Evolutionary conservation across 176 grass and related monocot genomes (phyloP).

Genomic region (Oryza coarctata): DNA sequence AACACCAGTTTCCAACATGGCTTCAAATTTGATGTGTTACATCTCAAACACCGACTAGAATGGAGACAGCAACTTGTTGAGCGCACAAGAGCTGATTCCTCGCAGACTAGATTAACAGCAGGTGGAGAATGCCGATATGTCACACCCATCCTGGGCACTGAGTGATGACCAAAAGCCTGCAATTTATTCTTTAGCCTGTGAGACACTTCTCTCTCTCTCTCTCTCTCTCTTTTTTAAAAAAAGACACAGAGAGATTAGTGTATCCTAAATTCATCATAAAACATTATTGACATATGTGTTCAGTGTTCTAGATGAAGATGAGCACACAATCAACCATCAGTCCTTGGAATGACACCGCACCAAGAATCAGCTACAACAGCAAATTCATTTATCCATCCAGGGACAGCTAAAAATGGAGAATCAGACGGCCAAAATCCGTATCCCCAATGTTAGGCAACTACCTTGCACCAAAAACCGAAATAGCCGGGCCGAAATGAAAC

Average conservation of each 20-base stretch:
- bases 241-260: neutral
- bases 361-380: neutral
- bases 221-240: too few relatives aligned
- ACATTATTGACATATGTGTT: neutral
- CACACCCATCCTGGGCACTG: conserved; percentile 23
- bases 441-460: neutral
- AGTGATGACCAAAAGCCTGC: conserved; percentile 14
- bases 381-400: neutral
- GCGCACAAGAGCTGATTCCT: conserved; percentile 17
- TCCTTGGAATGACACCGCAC: neutral
- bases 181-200: neutral
- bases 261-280: neutral
- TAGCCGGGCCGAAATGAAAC: too few relatives aligned
- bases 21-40: neutral
- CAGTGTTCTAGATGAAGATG: neutral
- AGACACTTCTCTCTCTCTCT: neutral
- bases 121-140: conserved; percentile 13
- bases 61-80: neutral
- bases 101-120: conserved; percentile 4
- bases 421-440: neutral
- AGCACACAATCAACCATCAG: neutral
- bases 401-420: neutral
- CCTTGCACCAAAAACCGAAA: neutral
- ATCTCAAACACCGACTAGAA: neutral
- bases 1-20: neutral